Evolutionary conservation across 1,139 yeast genomes (phyloP), one percentile per base, ranked within the genome.

Genomic region (Zygoascus hellenicus): DNA sequence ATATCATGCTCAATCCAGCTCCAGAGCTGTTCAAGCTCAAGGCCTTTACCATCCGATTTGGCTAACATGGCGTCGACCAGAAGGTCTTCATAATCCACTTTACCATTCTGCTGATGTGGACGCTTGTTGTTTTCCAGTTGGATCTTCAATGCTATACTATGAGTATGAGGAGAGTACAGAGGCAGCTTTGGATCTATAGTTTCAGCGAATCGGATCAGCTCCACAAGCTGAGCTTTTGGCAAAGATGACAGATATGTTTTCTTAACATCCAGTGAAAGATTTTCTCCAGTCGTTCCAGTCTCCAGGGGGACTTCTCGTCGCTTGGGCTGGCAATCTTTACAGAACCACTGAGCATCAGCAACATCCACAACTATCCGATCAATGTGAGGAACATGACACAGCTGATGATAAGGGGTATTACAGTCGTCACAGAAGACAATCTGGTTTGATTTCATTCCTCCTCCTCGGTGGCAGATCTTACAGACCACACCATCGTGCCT

Each of bases 311-410:
- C 56, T 43, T 68, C 70, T 3, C 65, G 55, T 7, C 67, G 56
- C 47, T 66, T 65, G 9, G 63, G 62, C 48, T 64, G 68, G 48
- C 75, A 71, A 38, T 66, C 66, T 42, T 59, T 58, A 54, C 75
- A 71, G 53, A 66, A 69, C 74, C 74, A 70, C 53, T 67, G 68
- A 3, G 72, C 71, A 45, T 70, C 74, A 1, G 70, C 68, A n/a
- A 70, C 67, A 36, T 67, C 72, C 5, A 70, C 69, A 15, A 66
- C 68, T n/a, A 68, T 59, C 13, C 70, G 56, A 45, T 69, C 74
- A 31, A 70, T 67, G 9, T 64, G 66, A 13, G 74, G 74, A n/a
- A 58, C 58, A 55, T 70, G 74, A 51, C 74, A 70, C 15, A 68
- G 58, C 50, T 70, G 72, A 46, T 70, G 74, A 51, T 66, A 70